Evolutionary conservation across 2,329 filamentous ascomycete species (phyloP), one percentile per base, ranked within the genome.

Genomic region (Aspergillus pseudoviridinutans): DNA sequence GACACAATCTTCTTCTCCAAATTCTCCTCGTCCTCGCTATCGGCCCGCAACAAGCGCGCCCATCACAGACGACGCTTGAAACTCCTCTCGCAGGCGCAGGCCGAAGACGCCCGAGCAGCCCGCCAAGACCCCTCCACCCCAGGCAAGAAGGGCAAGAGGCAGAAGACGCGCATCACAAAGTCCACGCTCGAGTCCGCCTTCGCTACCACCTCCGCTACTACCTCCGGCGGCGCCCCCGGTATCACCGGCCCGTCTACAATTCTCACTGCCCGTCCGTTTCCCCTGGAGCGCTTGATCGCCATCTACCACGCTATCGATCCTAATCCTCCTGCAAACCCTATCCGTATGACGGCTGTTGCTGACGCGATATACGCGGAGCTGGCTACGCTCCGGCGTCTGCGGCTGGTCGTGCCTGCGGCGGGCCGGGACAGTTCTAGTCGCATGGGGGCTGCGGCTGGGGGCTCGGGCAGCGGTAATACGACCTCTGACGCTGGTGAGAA

Each of bases 1-100:
- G 79, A 81, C 63, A 79, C 77, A 7, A 74, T 79, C 55, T 78
- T 80, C 58, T 80, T 81, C 65, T 80, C 78, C 8, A 79, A 79
- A 62, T 75, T 79, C 54, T 78, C 78, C 14, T 75, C 75, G 7
- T 74, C 75, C 1, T 76, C 75, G 0, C 63, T 74, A 42, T 77
- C 75, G 28, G 74, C 72, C 6, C 69, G 75, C 49, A 77, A 75
- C 57, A 79, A 79, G 60, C 76, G 76, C 47, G 72, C 73, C 17
- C 76, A 77, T 54, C 76, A 76, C 58, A 69, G 73, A 53, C 70
- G 75, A 10, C 73, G 76, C 17, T 62, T 77, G 52, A 76, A 77
- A 58, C 61, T 76, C 6, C 70, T 76, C 25, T 76, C 74, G 9
- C 73, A 74, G 54, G 68, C 71, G 3, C 72, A 74, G 47, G 66